phyloP scores from a whole-genome alignment of 2,329 filamentous ascomycete genomes.

The Samsoniella hepiali region DNA sequence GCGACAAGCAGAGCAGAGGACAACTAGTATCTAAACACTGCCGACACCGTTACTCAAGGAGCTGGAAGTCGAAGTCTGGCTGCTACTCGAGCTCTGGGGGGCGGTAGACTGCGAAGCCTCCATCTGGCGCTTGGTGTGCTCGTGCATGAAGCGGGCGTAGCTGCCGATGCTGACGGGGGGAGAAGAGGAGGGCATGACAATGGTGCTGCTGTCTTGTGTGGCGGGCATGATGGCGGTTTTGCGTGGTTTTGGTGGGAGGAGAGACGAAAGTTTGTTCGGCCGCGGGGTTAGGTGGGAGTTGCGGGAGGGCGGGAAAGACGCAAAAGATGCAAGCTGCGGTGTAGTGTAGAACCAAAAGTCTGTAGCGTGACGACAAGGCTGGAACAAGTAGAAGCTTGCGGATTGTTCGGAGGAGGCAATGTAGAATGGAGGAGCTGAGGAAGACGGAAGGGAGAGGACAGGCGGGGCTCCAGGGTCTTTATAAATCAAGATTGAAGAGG shows the following conservation, averaged over 20 bases:
- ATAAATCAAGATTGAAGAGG: conserved; percentile 17
- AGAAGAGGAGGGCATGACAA: conserved; percentile 36
- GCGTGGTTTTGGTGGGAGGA: not conserved
- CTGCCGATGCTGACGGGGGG: conserved; percentile 48
- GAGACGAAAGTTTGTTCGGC: not conserved
- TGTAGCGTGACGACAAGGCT: not conserved
- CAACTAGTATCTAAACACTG: not conserved
- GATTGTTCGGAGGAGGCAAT: not conserved
- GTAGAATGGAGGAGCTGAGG: not conserved
- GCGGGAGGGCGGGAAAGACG: not conserved
- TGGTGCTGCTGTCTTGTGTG: conserved; percentile 34
- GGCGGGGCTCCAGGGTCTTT: conserved; percentile 19
- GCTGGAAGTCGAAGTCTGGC: conserved; percentile 21
- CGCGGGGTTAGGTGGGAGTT: not conserved
- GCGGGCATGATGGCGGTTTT: conserved; percentile 35
- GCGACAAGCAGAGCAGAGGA: too few relatives aligned
- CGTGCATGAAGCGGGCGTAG: conserved; percentile 61
- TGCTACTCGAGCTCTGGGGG: conserved; percentile 22
- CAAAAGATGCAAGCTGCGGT: not conserved
- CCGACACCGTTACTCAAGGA: conserved; percentile 31
- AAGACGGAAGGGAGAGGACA: not conserved
- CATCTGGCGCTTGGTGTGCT: conserved; percentile 65
- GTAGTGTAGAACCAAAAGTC: not conserved
- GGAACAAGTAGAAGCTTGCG: not conserved
- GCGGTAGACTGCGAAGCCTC: conserved; percentile 44